phyloP scores from a whole-genome alignment of 768 basidiomycete genomes.

The Amyloporia xantha region DNA sequence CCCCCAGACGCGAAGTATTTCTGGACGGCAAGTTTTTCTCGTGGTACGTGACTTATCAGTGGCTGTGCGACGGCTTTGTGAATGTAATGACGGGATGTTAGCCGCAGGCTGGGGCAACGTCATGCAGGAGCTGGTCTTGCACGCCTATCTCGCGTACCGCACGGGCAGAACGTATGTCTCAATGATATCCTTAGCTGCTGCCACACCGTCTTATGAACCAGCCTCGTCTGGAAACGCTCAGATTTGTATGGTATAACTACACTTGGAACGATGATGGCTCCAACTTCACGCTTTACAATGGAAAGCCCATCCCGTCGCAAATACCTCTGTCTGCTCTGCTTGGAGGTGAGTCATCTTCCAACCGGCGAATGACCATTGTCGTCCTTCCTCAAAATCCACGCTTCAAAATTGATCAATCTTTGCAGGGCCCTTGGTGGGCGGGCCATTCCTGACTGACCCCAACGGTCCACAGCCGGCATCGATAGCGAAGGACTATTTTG shows the following conservation, averaged over 20 bases:
- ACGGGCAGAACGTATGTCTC: conserved; percentile 43
- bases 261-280: conserved; percentile 41
- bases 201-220: not conserved
- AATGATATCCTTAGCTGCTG: not conserved
- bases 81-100: no score
- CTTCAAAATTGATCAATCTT: not conserved
- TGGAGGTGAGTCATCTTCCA: conserved; percentile 25
- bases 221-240: conserved; percentile 21
- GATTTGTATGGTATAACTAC: conserved; percentile 52
- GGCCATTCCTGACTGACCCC: conserved; percentile 27
- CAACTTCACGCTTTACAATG: conserved; percentile 41
- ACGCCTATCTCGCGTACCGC: conserved; percentile 41
- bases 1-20: conserved; percentile 15
- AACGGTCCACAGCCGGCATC: conserved; percentile 25
- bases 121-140: conserved; percentile 52
- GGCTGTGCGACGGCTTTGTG: conserved; percentile 5
- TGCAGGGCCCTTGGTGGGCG: conserved; percentile 40
- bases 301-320: conserved; percentile 42
- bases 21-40: conserved; percentile 14
- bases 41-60: conserved; percentile 6
- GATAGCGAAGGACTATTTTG: conserved; percentile 31
- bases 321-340: conserved; percentile 51
- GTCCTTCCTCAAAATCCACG: not conserved
- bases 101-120: conserved; percentile 57
- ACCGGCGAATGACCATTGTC: not conserved